These are phyloP conservation scores for Colletotrichum graminicola DNA, from an alignment of 2,329 filamentous ascomycete species.

Conservation along the genomic window DNA sequence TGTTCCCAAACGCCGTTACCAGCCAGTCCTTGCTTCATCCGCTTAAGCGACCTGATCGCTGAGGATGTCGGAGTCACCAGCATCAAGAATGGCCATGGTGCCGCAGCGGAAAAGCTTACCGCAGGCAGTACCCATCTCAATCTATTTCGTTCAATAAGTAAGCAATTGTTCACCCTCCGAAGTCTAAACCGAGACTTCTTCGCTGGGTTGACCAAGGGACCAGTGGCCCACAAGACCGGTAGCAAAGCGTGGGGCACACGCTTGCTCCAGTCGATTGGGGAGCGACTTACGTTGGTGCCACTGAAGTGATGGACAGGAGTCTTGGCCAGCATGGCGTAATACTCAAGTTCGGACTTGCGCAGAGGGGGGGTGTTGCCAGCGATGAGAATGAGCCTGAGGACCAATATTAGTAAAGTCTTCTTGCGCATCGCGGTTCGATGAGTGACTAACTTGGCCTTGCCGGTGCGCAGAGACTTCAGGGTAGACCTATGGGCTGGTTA, in stretches of 20 bases:
- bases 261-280: constrained; percentile 18
- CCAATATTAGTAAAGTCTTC: neutral
- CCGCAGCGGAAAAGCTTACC: constrained; percentile 99
- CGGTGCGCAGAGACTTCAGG: constrained; percentile 89
- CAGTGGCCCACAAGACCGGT: constrained; percentile 38
- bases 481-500: constrained; percentile 45
- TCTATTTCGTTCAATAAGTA: constrained; percentile 72
- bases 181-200: constrained; percentile 85
- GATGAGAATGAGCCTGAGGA: constrained; percentile 92
- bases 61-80: constrained; percentile 98
- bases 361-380: constrained; percentile 95
- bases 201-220: constrained; percentile 77
- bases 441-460: constrained; percentile 94
- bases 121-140: constrained; percentile 97
- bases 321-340: constrained; percentile 94
- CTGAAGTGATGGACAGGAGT: constrained; percentile 96
- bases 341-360: constrained; percentile 97
- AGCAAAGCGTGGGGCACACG: constrained; percentile 44
- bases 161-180: constrained; percentile 85
- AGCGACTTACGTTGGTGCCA: constrained; percentile 94
- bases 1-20: constrained; percentile 59
- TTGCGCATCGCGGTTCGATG: constrained; percentile 60
- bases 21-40: constrained; percentile 28
- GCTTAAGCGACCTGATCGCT: constrained; percentile 77
- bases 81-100: constrained; percentile 96